A percentile compares a stretch with the other conserved stretches of the same genome.
Evolutionary conservation across 2,329 filamentous ascomycete species (phyloP).

Genomic region (Aplosporella prunicola): DNA sequence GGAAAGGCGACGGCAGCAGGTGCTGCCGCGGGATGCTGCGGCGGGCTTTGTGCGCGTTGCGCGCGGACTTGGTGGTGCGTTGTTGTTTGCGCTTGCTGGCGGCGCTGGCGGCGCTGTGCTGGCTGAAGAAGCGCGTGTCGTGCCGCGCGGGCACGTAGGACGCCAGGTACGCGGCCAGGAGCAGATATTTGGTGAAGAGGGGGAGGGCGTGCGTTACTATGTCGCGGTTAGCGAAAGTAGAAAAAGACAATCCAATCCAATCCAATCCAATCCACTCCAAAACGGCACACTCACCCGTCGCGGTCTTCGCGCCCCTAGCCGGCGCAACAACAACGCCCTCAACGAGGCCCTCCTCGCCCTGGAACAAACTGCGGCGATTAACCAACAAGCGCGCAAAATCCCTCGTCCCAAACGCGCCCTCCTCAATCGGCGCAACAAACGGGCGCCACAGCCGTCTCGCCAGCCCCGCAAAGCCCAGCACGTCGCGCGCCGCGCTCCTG

Average conservation of each 20-base stretch:
- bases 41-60: slow-evolving; percentile 32
- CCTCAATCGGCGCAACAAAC: slow-evolving; percentile 69
- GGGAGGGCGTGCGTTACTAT: slow-evolving; percentile 46
- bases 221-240: slow-evolving; percentile 10
- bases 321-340: slow-evolving; percentile 54
- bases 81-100: slow-evolving; percentile 24
- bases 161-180: slow-evolving; percentile 70
- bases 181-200: slow-evolving; percentile 61
- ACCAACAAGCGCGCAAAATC: slow-evolving; percentile 82
- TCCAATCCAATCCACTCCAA: neutral
- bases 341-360: slow-evolving; percentile 61
- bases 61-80: slow-evolving; percentile 20
- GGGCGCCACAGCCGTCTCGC: slow-evolving; percentile 72
- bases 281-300: neutral
- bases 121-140: slow-evolving; percentile 64
- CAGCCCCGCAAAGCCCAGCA: slow-evolving; percentile 61
- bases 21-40: slow-evolving; percentile 69
- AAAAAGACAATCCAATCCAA: neutral
- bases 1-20: slow-evolving; percentile 66
- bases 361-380: slow-evolving; percentile 57
- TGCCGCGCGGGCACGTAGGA: slow-evolving; percentile 70
- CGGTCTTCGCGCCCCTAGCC: neutral
- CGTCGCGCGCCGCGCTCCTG: slow-evolving; percentile 68
- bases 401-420: slow-evolving; percentile 62
- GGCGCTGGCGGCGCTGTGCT: slow-evolving; percentile 35